These are phyloP conservation scores for Odonthalia washingtoniensis DNA, from an alignment of 31 red algal species.

Conservation along the genomic window DNA sequence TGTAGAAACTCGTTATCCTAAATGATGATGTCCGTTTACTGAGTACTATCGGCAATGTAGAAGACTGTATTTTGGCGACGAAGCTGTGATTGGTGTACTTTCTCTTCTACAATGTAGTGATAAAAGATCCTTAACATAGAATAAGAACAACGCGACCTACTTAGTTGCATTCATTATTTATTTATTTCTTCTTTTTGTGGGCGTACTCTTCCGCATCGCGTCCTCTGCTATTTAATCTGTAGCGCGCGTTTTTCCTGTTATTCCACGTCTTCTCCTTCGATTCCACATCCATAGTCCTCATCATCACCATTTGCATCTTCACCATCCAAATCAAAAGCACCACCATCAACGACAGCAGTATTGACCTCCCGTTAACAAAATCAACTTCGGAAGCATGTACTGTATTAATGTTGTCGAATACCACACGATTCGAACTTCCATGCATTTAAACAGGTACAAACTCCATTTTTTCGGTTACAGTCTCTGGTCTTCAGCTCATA, in stretches of 20 bases:
- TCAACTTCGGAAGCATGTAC: constrained; percentile 38
- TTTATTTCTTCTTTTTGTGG: too few relatives aligned
- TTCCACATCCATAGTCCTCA: constrained; percentile 1
- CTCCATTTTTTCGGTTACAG: constrained; percentile 59
- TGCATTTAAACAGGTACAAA: constrained; percentile 52
- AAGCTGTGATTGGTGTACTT: too few relatives aligned
- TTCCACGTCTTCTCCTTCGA: constrained; percentile 4
- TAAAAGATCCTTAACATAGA: too few relatives aligned
- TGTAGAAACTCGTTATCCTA: too few relatives aligned
- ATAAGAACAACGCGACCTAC: too few relatives aligned
- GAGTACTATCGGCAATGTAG: too few relatives aligned
- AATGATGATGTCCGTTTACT: too few relatives aligned
- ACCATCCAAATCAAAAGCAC: neutral
- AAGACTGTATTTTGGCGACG: too few relatives aligned
- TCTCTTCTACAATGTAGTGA: too few relatives aligned
- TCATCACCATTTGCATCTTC: neutral
- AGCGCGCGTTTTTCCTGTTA: constrained; percentile 53
- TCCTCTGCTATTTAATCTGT: constrained; percentile 43
- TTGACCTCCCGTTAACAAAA: neutral
- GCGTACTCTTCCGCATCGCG: too few relatives aligned
- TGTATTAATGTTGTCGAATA: constrained; percentile 56
- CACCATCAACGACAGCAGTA: too few relatives aligned
- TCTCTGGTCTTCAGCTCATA: neutral
- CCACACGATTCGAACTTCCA: constrained; percentile 64
- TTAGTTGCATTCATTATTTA: too few relatives aligned